Conservation (phyloP, 495 filamentous ascomycete species). For the Coniosporium apollinis region DNA sequence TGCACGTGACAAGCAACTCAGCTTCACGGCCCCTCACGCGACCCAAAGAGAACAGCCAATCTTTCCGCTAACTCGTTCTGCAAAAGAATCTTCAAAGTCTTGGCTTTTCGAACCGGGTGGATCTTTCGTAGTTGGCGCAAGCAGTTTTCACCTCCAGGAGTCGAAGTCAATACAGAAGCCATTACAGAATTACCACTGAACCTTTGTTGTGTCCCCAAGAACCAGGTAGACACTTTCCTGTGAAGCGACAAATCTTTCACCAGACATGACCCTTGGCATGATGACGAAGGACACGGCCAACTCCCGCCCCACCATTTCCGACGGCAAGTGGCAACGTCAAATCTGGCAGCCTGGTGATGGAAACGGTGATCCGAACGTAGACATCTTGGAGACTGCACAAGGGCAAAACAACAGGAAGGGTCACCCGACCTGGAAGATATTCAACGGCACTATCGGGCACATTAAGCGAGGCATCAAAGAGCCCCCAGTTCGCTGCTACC, state of each 20-base stretch:
- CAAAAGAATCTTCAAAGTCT: too few species aligned
- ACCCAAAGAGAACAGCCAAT: too few species aligned
- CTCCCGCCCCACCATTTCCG: neutral
- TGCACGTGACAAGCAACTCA: too few species aligned
- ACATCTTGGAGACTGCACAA: too few species aligned
- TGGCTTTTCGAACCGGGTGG: too few species aligned
- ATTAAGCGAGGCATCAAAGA: neutral
- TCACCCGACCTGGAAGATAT: neutral
- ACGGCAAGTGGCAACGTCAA: neutral
- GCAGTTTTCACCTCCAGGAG: neutral
- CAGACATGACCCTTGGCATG: neutral
- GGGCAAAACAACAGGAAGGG: neutral
- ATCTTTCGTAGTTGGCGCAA: too few species aligned
- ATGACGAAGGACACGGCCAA: neutral
- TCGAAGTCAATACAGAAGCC: neutral
- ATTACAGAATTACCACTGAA: neutral
- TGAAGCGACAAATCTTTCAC: too few species aligned
- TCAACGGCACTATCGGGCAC: neutral
- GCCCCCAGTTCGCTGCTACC: neutral
- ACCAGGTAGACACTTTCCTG: neutral
- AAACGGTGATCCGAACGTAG: neutral
- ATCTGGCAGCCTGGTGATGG: neutral
- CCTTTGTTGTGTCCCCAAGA: neutral
- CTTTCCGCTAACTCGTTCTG: too few species aligned
- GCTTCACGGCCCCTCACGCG: too few species aligned